phyloP scores from a whole-genome alignment of 148 eudicot species.

The Fagopyrum homotropicum region DNA sequence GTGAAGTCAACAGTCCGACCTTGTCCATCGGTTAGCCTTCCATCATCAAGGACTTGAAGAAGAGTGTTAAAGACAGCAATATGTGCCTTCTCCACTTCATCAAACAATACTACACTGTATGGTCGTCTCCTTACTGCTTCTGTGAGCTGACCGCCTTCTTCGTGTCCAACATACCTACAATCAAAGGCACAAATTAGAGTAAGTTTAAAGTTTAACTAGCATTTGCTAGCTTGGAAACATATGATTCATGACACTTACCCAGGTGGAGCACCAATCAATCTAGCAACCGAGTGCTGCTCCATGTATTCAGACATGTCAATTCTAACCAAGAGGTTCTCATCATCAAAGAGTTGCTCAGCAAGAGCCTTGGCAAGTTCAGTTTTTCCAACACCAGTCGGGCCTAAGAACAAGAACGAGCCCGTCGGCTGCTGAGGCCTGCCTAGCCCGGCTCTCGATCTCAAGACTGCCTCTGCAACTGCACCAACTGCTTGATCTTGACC shows the following conservation, averaged over 20 bases:
- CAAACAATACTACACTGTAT: slow-evolving; percentile 73
- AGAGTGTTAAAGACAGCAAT: slow-evolving; percentile 64
- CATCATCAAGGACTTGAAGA: slow-evolving; percentile 89
- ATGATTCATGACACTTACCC: slow-evolving; percentile 28
- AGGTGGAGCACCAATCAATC: slow-evolving; percentile 90
- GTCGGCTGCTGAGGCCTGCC: slow-evolving; percentile 49
- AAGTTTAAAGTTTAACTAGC: background rate
- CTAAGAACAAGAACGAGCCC: slow-evolving; percentile 42
- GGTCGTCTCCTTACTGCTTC: slow-evolving; percentile 87
- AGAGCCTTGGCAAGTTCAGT: slow-evolving; percentile 89
- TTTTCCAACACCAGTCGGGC: slow-evolving; percentile 90
- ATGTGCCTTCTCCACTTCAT: slow-evolving; percentile 89
- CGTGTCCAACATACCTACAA: slow-evolving; percentile 67
- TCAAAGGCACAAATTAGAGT: background rate
- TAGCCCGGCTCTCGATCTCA: slow-evolving; percentile 43
- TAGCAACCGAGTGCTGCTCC: slow-evolving; percentile 90
- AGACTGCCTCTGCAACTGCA: slow-evolving; percentile 44
- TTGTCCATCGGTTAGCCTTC: slow-evolving; percentile 92
- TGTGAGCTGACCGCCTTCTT: slow-evolving; percentile 90
- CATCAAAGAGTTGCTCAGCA: slow-evolving; percentile 77
- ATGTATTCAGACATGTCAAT: slow-evolving; percentile 93
- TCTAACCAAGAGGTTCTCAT: slow-evolving; percentile 64
- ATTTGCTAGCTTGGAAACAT: background rate
- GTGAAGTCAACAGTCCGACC: slow-evolving; percentile 86
- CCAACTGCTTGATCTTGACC: slow-evolving; percentile 41